A percentile compares a stretch with the other conserved stretches of the same genome.
Conservation (phyloP, 2,329 filamentous ascomycete genomes). For the Juglanconis sp. region DNA sequence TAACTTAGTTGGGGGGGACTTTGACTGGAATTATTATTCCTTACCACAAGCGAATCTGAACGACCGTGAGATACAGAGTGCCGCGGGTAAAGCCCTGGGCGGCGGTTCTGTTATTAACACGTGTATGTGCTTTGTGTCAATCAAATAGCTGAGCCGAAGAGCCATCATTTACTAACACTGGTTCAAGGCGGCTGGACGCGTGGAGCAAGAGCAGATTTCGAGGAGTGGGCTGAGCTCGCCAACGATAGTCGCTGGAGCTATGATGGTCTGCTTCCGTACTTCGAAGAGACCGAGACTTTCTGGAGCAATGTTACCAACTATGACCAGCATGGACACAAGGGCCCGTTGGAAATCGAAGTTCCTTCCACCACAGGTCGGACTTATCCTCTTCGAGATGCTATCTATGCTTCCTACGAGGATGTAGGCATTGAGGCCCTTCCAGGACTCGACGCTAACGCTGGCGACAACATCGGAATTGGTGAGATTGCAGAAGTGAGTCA, state of each 20-base stretch:
- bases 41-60: slow-evolving; percentile 23
- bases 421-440: slow-evolving; percentile 24
- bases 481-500: background rate
- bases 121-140: slow-evolving; percentile 5
- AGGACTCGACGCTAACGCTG: slow-evolving; percentile 21
- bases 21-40: slow-evolving; percentile 29
- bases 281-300: slow-evolving; percentile 28
- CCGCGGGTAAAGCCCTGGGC: slow-evolving; percentile 32
- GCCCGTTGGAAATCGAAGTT: slow-evolving; percentile 23
- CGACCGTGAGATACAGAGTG: slow-evolving; percentile 19
- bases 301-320: slow-evolving; percentile 13
- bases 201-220: slow-evolving; percentile 39
- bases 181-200: slow-evolving; percentile 30
- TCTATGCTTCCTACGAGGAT: too few species aligned
- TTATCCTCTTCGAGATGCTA: slow-evolving; percentile 27
- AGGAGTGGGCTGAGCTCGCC: slow-evolving; percentile 36
- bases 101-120: slow-evolving; percentile 35
- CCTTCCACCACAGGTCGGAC: slow-evolving; percentile 26
- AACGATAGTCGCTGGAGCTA: slow-evolving; percentile 38
- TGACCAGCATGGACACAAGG: background rate
- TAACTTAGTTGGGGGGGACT: slow-evolving; percentile 23
- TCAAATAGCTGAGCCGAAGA: background rate
- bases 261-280: slow-evolving; percentile 38
- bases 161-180: background rate
- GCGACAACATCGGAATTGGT: slow-evolving; percentile 24